phyloP scores from a whole-genome alignment of 331 rosid genomes.

The Quercus tomentella region DNA sequence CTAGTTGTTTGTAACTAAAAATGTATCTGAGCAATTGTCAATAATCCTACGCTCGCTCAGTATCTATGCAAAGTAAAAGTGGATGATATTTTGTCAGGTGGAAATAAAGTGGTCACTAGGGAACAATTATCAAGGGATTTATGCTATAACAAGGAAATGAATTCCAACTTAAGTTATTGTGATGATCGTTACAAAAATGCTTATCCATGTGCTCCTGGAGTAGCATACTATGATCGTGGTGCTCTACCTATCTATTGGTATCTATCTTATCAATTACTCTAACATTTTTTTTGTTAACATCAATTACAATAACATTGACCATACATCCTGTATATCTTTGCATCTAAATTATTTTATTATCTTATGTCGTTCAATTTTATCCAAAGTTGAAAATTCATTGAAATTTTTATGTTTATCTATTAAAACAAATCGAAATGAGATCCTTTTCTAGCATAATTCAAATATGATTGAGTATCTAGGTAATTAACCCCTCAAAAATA shows the following conservation, averaged over 20 bases:
- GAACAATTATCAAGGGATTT: conserved; percentile 55
- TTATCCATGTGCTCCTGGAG: conserved; percentile 6
- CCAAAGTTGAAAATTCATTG: too few relatives aligned
- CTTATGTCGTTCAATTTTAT: too few relatives aligned
- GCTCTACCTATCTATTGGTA: too few relatives aligned
- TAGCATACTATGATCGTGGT: too few relatives aligned
- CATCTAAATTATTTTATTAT: too few relatives aligned
- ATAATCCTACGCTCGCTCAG: neutral
- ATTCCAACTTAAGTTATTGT: conserved; percentile 39
- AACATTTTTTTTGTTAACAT: neutral
- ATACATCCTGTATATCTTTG: too few relatives aligned
- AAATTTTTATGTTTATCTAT: too few relatives aligned
- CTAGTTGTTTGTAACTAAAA: too few relatives aligned
- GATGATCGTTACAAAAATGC: conserved; percentile 39
- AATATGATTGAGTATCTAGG: too few relatives aligned
- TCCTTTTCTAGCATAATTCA: too few relatives aligned
- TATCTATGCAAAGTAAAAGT: neutral
- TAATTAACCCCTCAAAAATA: too few relatives aligned
- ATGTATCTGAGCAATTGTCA: neutral
- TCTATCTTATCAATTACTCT: conserved; percentile 1
- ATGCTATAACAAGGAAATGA: conserved; percentile 53
- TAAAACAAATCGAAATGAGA: too few relatives aligned
- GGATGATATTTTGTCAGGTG: conserved; percentile 30
- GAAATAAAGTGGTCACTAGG: conserved; percentile 53
- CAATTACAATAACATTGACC: conserved; percentile 6